Conservation (phyloP, 257 asterid species). For the Jasminum sambac region DNA sequence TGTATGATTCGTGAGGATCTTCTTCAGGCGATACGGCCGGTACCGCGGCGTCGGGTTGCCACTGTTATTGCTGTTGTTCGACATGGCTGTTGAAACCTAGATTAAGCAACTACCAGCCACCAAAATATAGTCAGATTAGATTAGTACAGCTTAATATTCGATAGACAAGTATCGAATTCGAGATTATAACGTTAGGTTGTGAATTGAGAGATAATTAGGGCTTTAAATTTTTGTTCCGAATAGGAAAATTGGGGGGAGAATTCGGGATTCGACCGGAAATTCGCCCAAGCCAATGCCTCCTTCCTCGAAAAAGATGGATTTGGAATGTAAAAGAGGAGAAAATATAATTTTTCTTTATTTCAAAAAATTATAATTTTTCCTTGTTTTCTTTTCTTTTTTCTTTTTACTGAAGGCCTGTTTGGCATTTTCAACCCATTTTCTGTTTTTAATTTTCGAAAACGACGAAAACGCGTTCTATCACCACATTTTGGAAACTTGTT, state of each 20-base stretch:
- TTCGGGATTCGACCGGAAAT: no score
- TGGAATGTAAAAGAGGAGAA: no score
- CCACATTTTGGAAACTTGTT: no score
- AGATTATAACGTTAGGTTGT: neutral
- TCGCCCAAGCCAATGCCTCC: no score
- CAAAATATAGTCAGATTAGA: neutral
- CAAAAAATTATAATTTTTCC: no score
- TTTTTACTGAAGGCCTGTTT: no score
- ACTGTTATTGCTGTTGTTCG: neutral
- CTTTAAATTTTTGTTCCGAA: neutral
- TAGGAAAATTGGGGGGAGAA: neutral
- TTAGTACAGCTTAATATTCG: neutral
- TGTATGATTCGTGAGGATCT: constrained; percentile 51
- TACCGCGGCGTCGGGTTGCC: neutral
- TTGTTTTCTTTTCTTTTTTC: no score
- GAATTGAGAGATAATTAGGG: neutral
- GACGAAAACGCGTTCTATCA: no score
- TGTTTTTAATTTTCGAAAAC: no score
- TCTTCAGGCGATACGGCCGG: constrained; percentile 54
- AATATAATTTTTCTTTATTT: no score
- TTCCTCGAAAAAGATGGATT: no score
- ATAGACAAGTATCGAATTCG: neutral
- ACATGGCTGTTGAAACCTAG: neutral
- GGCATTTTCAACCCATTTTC: no score
- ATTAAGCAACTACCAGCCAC: neutral